Conservation (phyloP, 495 filamentous ascomycete species). For the Haplographium delicatum region DNA sequence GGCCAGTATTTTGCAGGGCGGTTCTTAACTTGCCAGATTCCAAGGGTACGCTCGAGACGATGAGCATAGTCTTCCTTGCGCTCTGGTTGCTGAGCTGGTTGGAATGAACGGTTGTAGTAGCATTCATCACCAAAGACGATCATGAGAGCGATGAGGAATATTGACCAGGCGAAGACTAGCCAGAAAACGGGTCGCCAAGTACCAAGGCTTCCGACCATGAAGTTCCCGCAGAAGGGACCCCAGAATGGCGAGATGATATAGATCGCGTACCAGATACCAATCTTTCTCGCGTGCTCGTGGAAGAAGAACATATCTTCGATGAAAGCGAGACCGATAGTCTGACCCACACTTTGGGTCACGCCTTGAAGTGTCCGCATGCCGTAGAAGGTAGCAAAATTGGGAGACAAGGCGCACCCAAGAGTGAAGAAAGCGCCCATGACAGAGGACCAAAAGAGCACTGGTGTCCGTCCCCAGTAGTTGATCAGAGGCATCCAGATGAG, state of each 20-base stretch:
- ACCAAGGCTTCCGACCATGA: conserved; percentile 67
- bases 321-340: conserved; percentile 37
- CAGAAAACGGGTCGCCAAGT: conserved; percentile 69
- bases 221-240: conserved; percentile 52
- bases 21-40: not conserved
- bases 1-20: not conserved
- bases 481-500: not conserved
- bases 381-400: not conserved
- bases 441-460: conserved; percentile 8
- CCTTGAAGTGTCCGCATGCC: not conserved
- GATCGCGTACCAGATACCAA: conserved; percentile 43
- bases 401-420: conserved; percentile 3
- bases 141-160: conserved; percentile 50
- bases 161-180: conserved; percentile 59
- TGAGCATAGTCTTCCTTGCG: not conserved
- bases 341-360: not conserved
- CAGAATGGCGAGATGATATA: conserved; percentile 49
- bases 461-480: conserved; percentile 3
- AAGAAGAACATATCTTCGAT: conserved; percentile 55
- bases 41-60: not conserved
- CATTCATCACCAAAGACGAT: conserved; percentile 80
- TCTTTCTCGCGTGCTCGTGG: conserved; percentile 43
- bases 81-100: not conserved
- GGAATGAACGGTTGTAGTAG: conserved; percentile 55
- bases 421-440: conserved; percentile 1